phyloP scores from a whole-genome alignment of 495 filamentous ascomycete genomes.

The Pyronema omphalodes region DNA sequence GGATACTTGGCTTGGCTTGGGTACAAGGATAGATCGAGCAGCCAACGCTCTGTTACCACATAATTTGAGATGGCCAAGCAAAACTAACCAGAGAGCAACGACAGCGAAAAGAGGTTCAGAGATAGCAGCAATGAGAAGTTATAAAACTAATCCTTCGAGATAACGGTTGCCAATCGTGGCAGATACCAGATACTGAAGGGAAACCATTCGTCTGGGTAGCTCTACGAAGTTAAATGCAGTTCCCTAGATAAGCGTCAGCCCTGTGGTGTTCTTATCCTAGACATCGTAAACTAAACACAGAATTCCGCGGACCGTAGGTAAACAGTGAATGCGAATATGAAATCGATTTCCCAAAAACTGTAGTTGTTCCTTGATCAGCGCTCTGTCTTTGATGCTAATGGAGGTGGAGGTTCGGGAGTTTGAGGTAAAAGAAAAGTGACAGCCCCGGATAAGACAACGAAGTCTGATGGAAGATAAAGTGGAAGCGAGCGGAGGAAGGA shows the following conservation, averaged over 20 bases:
- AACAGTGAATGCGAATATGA: constrained; percentile 68
- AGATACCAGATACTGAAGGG: constrained; percentile 94
- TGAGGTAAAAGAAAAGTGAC: too few species aligned
- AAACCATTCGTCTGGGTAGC: constrained; percentile 97
- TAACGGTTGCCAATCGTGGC: constrained; percentile 97
- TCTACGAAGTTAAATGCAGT: constrained; percentile 26
- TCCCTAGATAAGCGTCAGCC: background rate
- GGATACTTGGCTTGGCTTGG: too few species aligned
- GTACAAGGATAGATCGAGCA: too few species aligned
- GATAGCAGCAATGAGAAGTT: constrained; percentile 90
- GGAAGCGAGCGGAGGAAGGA: too few species aligned
- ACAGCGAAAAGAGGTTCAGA: constrained; percentile 85
- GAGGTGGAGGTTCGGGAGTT: too few species aligned
- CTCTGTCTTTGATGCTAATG: constrained; percentile 3
- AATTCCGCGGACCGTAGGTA: constrained; percentile 63
- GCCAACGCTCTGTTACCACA: too few species aligned
- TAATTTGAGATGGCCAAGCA: too few species aligned
- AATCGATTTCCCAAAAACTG: constrained; percentile 78
- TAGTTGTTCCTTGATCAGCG: background rate
- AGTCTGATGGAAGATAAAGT: too few species aligned
- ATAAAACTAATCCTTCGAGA: constrained; percentile 89
- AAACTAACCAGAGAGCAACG: constrained; percentile 78
- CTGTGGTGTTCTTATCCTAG: constrained; percentile 38
- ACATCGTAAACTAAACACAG: background rate
- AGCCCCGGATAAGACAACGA: too few species aligned